Evolutionary conservation across 1,139 yeast species (phyloP).

Genomic region (Saccharomyces hybrid): DNA sequence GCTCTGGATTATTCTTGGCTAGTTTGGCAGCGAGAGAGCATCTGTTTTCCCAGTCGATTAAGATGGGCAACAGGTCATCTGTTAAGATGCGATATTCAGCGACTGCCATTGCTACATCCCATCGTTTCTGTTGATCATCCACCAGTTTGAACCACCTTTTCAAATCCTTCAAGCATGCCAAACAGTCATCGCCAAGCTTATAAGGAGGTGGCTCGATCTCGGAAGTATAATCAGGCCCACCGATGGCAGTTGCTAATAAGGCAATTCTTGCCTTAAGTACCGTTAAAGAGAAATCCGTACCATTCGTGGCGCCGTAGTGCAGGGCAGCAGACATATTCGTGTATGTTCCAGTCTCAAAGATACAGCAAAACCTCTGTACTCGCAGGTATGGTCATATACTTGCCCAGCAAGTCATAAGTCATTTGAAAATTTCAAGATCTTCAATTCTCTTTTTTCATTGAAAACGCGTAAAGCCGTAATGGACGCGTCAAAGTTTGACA

Average conservation of each 20-base stretch:
- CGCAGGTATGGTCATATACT: not conserved
- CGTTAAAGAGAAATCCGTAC: constrained; percentile 9
- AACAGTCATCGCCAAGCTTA: constrained; percentile 82
- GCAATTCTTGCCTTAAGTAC: constrained; percentile 31
- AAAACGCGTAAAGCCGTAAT: not conserved
- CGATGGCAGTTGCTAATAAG: constrained; percentile 31
- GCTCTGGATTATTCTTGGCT: constrained; percentile 31
- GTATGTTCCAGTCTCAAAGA: not conserved
- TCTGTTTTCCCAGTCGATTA: constrained; percentile 64
- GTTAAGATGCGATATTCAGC: constrained; percentile 69
- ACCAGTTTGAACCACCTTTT: constrained; percentile 81
- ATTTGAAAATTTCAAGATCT: not conserved
- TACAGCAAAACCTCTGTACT: not conserved
- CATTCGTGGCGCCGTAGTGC: not conserved
- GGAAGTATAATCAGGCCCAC: constrained; percentile 35
- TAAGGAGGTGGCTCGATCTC: constrained; percentile 47
- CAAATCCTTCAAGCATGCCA: constrained; percentile 79
- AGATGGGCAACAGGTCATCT: constrained; percentile 66
- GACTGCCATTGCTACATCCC: constrained; percentile 83
- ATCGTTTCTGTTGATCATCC: constrained; percentile 61
- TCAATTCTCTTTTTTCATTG: not conserved
- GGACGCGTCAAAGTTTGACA: not conserved
- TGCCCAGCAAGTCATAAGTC: not conserved
- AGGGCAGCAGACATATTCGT: not conserved
- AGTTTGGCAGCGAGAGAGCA: constrained; percentile 26